Conservation (phyloP, 1,139 yeast species). For the Spencermartinsiella ligniputridi region DNA sequence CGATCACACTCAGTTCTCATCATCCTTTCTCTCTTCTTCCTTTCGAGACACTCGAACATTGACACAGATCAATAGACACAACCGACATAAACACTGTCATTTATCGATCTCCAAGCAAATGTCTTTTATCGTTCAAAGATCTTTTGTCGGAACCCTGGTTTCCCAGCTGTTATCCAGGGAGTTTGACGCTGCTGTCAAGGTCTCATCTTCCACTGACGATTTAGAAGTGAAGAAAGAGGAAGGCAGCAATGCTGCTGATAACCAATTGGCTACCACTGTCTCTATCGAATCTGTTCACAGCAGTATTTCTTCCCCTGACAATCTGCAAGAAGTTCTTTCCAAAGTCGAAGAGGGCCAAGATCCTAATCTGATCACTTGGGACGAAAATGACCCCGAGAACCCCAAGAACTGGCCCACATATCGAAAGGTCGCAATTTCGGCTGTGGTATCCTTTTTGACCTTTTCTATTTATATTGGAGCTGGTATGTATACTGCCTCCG, state of each 20-base stretch:
- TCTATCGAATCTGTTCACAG: not conserved
- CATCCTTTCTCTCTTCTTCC: no score
- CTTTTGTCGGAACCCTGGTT: not conserved
- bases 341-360: not conserved
- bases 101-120: conserved; percentile 52
- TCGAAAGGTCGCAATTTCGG: not conserved
- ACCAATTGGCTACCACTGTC: not conserved
- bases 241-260: not conserved
- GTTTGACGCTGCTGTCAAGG: not conserved
- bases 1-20: no score
- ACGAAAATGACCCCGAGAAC: not conserved
- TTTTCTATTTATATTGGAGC: not conserved
- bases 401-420: conserved; percentile 1
- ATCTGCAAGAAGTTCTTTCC: not conserved
- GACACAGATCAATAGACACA: no score
- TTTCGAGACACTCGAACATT: no score
- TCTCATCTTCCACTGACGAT: not conserved
- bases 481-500: conserved; percentile 40
- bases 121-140: not conserved
- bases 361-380: not conserved
- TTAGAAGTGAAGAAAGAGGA: not conserved
- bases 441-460: not conserved
- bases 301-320: not conserved
- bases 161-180: not conserved
- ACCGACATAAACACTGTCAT: no score